These are phyloP conservation scores for Cucumis melo DNA, from an alignment of 306 rosid species.

Conservation along the genomic window DNA sequence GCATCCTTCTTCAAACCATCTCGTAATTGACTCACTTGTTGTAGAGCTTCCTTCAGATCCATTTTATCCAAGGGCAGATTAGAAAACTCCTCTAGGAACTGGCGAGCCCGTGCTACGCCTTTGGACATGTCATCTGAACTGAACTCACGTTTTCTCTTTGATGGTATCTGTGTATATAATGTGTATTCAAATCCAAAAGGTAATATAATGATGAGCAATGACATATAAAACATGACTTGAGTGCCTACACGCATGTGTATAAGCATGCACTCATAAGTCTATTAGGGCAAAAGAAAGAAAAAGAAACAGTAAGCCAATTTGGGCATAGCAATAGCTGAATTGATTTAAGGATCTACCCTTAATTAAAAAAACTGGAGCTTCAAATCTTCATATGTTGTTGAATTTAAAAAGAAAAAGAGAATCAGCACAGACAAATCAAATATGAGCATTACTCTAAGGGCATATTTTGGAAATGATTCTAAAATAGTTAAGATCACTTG, in stretches of 20 bases:
- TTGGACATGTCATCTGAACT: conserved; percentile 48
- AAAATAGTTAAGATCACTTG: too few species aligned
- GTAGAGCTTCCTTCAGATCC: conserved; percentile 52
- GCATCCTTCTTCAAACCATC: conserved; percentile 70
- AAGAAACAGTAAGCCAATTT: background rate
- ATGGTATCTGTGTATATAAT: conserved; percentile 38
- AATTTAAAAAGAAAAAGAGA: too few species aligned
- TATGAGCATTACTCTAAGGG: too few species aligned
- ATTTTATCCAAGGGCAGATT: conserved; percentile 57
- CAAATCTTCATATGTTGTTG: too few species aligned
- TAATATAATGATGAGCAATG: background rate
- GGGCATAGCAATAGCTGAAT: too few species aligned
- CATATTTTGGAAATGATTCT: too few species aligned
- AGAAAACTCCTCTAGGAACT: conserved; percentile 56
- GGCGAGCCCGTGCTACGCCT: conserved; percentile 63
- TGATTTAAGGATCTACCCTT: too few species aligned
- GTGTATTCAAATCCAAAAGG: background rate
- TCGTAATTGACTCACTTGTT: conserved; percentile 43
- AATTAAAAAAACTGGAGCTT: too few species aligned
- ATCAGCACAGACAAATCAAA: too few species aligned
- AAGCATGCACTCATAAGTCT: background rate
- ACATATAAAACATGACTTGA: background rate
- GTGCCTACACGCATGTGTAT: background rate
- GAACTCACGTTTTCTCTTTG: conserved; percentile 60
- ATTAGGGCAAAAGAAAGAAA: background rate